Conservation (phyloP, 2,329 filamentous ascomycete genomes). For the Pestalotiopsis sp. region DNA sequence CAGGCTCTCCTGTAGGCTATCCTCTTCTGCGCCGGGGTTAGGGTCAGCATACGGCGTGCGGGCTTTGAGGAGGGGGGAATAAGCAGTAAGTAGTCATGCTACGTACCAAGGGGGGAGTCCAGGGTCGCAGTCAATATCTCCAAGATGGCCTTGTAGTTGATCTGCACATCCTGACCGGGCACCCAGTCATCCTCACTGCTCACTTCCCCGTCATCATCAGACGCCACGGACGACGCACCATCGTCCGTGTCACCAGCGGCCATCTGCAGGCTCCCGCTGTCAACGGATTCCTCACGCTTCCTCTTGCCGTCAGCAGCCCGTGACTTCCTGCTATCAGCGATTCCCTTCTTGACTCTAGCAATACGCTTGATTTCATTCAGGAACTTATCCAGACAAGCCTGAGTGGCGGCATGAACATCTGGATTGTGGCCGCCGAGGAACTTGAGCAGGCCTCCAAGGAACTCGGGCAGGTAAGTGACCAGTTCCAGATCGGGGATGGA, state of each 20-base stretch:
- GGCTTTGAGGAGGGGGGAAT: not conserved
- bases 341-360: slow-evolving; percentile 86
- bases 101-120: slow-evolving; percentile 75
- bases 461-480: slow-evolving; percentile 89
- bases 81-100: slow-evolving; percentile 13
- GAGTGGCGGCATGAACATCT: slow-evolving; percentile 94
- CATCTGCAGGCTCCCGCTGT: slow-evolving; percentile 63
- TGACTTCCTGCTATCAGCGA: slow-evolving; percentile 81
- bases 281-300: slow-evolving; percentile 71
- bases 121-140: slow-evolving; percentile 90
- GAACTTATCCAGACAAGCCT: slow-evolving; percentile 86
- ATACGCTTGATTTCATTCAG: slow-evolving; percentile 94
- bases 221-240: slow-evolving; percentile 57
- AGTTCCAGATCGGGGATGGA: slow-evolving; percentile 96
- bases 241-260: slow-evolving; percentile 64
- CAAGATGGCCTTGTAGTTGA: slow-evolving; percentile 89
- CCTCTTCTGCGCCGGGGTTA: slow-evolving; percentile 67
- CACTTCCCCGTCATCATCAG: slow-evolving; percentile 53
- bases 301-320: slow-evolving; percentile 67
- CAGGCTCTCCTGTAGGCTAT: slow-evolving; percentile 86
- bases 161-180: slow-evolving; percentile 93
- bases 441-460: slow-evolving; percentile 84
- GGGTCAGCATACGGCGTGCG: slow-evolving; percentile 19
- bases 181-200: slow-evolving; percentile 92
- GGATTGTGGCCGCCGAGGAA: slow-evolving; percentile 90